These are phyloP conservation scores for Barnettozyma sucrosica DNA, from an alignment of 805 yeast species.

Conservation along the genomic window DNA sequence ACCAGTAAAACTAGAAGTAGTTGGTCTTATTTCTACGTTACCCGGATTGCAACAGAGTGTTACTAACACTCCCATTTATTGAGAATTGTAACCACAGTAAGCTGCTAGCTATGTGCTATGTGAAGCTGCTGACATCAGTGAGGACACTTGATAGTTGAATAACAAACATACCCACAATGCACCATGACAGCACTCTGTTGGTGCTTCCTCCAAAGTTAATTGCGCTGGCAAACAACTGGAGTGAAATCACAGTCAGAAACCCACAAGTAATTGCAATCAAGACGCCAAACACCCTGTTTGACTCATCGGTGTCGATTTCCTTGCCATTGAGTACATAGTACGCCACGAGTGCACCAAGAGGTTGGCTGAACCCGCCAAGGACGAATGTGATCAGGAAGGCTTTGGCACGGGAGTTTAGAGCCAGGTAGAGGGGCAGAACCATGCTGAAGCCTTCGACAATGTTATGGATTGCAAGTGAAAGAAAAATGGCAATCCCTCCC, in stretches of 20 bases:
- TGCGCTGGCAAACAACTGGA: slow-evolving; percentile 84
- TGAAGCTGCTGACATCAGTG: slow-evolving; percentile 17
- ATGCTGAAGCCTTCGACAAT: slow-evolving; percentile 92
- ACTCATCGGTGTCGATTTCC: slow-evolving; percentile 28
- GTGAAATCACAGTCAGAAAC: slow-evolving; percentile 70
- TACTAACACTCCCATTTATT: no score
- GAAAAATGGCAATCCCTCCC: slow-evolving; percentile 73
- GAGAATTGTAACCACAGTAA: no score
- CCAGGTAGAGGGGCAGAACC: slow-evolving; percentile 83
- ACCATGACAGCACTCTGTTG: slow-evolving; percentile 51
- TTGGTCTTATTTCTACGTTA: no score
- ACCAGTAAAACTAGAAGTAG: no score
- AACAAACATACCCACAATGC: slow-evolving; percentile 50
- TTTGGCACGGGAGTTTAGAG: slow-evolving; percentile 52
- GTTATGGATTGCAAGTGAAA: slow-evolving; percentile 84
- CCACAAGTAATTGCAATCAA: slow-evolving; percentile 77
- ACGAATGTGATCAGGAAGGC: slow-evolving; percentile 63
- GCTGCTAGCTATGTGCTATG: no score
- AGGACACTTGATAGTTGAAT: slow-evolving; percentile 44
- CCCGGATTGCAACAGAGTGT: no score
- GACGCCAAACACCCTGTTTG: slow-evolving; percentile 46
- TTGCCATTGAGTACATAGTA: slow-evolving; percentile 40
- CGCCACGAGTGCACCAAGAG: slow-evolving; percentile 80
- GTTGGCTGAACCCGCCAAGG: slow-evolving; percentile 82
- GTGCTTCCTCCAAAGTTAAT: slow-evolving; percentile 74